These are phyloP conservation scores for Pseudocercospora macadamiae DNA, from an alignment of 2,329 filamentous ascomycete species.

Conservation along the genomic window DNA sequence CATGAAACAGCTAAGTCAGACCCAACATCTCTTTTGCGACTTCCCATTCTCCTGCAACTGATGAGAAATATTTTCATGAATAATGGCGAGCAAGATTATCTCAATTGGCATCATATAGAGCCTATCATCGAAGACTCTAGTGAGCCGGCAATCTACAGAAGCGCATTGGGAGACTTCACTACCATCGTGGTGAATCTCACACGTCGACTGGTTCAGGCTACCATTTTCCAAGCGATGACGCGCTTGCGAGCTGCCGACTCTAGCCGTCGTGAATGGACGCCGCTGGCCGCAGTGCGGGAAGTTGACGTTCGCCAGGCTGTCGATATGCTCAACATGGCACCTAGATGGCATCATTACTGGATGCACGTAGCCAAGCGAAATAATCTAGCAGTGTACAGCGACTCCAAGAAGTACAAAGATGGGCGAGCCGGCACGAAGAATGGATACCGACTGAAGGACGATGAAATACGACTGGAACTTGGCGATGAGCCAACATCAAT, in stretches of 20 bases:
- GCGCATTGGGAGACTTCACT: constrained; percentile 76
- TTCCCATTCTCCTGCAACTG: constrained; percentile 64
- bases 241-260: constrained; percentile 59
- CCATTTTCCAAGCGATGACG: constrained; percentile 71
- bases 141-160: constrained; percentile 71
- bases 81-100: constrained; percentile 54
- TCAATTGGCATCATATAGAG: constrained; percentile 68
- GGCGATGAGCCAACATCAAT: constrained; percentile 15
- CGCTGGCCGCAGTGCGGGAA: constrained; percentile 32
- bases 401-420: constrained; percentile 34
- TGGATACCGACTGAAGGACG: constrained; percentile 38
- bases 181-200: constrained; percentile 69
- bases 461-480: constrained; percentile 49
- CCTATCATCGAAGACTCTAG: constrained; percentile 42
- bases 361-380: constrained; percentile 55
- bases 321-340: constrained; percentile 56
- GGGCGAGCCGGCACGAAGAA: constrained; percentile 31
- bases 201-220: constrained; percentile 68
- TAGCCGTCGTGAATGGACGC: constrained; percentile 29
- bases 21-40: constrained; percentile 57
- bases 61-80: constrained; percentile 78
- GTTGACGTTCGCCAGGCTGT: constrained; percentile 59
- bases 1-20: constrained; percentile 10
- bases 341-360: constrained; percentile 55
- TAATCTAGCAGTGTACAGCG: constrained; percentile 52